phyloP scores from a whole-genome alignment of 257 asterid species.

The Petunia axillaris region DNA sequence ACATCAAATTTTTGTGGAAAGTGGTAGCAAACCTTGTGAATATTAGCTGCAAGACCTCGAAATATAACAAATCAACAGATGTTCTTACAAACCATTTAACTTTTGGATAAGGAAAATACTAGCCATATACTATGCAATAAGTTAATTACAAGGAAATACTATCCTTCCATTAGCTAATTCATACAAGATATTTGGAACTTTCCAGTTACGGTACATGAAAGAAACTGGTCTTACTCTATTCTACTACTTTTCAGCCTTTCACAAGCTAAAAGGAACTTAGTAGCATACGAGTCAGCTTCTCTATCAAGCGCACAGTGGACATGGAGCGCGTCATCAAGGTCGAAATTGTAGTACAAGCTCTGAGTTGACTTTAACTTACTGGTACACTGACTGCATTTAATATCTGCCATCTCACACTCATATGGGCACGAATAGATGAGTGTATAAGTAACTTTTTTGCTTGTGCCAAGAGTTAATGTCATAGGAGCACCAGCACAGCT shows the following conservation, averaged over 20 bases:
- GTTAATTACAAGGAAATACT: neutral
- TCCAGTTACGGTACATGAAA: neutral
- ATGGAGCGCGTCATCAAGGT: neutral
- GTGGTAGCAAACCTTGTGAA: neutral
- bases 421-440: neutral
- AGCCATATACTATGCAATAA: neutral
- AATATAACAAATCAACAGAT: neutral
- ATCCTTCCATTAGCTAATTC: neutral
- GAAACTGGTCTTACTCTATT: neutral
- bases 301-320: neutral
- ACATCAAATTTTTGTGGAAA: neutral
- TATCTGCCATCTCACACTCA: neutral
- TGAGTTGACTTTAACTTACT: neutral
- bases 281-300: neutral
- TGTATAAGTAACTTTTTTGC: neutral
- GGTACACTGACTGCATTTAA: neutral
- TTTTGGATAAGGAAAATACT: neutral
- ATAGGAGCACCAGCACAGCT: neutral
- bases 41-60: neutral
- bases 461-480: neutral
- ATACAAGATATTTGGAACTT: neutral
- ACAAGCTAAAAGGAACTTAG: neutral
- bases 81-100: neutral
- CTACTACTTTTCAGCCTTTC: neutral
- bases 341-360: constrained; percentile 1